Evolutionary conservation across 2,329 filamentous ascomycete species (phyloP), one percentile per base, ranked within the genome.

Genomic region (Aspergillus sclerotialis): DNA sequence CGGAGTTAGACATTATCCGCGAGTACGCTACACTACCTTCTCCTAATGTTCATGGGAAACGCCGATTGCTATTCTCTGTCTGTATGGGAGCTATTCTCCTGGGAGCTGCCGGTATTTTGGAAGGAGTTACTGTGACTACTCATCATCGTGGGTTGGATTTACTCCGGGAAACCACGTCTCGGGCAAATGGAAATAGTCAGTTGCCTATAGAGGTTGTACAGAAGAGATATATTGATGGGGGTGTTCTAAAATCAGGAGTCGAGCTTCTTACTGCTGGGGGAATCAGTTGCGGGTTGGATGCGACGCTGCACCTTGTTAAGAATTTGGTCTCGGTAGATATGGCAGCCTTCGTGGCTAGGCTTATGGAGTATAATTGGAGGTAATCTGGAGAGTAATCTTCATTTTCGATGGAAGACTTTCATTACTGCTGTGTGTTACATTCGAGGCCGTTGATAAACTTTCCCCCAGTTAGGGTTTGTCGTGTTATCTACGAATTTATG

Each of bases 351-450:
- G 80, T 85, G 46, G 81, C 83, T 54, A 75, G 80, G 44, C 50
- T 75, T 46, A 78, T 92, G 72, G 83, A 90, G 68, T 84, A 89
- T 71, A 78, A 74, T 55, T 94, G 87, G 87, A 76, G 76, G 61
- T 37, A 45, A 26, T 5, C 37, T 12, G 14, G 36, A 28, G 15
- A 40, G 13, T 48, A 32, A 47, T 18, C 8, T 9, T 24, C 23
- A 24, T 13, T 5, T 28, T 10, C 26, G 13, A 7, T 28, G 26
- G 13, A 12, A 8, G 7, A 8, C 23, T 24, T 9, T 8, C 23
- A 24, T 9, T 24, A 24, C 8, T 24, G 23, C 8, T 9, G n/a
- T 8, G 23, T 9, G 10, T 12, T 8, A 16, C 13, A n/a, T n/a
- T 32, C 14, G 19, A 24, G 12, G 23, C 30, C 13, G 25, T 14